Evolutionary conservation across 2,329 filamentous ascomycete species (phyloP), one percentile per base, ranked within the genome.

Genomic region (Hysterium pulicare): DNA sequence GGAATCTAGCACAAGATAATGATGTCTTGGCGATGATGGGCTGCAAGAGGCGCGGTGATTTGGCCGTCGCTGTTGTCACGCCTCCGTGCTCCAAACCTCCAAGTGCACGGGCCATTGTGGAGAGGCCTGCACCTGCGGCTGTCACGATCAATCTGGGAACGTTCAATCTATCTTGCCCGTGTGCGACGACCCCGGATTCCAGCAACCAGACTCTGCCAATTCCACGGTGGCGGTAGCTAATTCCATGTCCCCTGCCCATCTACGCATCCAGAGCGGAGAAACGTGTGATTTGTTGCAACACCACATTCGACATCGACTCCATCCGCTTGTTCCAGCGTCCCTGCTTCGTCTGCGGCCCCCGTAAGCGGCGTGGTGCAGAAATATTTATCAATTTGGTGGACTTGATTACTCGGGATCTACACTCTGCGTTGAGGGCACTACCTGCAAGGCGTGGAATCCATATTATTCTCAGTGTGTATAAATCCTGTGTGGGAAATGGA

Each of bases 401-500:
- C 55, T 56, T 9, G 64, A 61, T 39, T 74, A 57, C 51, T 66
- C 54, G 1, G 73, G 72, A 15, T 36, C 68, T 4, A 70, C 63
- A 3, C 40, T 46, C 10, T 76, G 72, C 41, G 64, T 59, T 5
- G 44, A 58, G 21, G 72, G 72, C 22, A 48, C 46, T 19, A 59
- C 57, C 6, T 76, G 73, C 59, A 58, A 58, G 24, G 51, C 55
- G 19, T 53, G 52, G 42, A 75, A 75, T 60, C 54, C 62, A 6
- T 76, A 69, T 54, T 76, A 75, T 62, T 68, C 53, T 21, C 73
- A 76, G 63, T 75, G 73, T 55, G 40, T 61, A 22, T 61, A 45
- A 21, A 24, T 26, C n/a, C n/a, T n/a, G n/a, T n/a, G n/a, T n/a
- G n/a, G n/a, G n/a, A n/a, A n/a, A n/a, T n/a, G n/a, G n/a, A n/a